phyloP scores from a whole-genome alignment of 2,329 filamentous ascomycete genomes.

The Arthrobotrys iridis region DNA sequence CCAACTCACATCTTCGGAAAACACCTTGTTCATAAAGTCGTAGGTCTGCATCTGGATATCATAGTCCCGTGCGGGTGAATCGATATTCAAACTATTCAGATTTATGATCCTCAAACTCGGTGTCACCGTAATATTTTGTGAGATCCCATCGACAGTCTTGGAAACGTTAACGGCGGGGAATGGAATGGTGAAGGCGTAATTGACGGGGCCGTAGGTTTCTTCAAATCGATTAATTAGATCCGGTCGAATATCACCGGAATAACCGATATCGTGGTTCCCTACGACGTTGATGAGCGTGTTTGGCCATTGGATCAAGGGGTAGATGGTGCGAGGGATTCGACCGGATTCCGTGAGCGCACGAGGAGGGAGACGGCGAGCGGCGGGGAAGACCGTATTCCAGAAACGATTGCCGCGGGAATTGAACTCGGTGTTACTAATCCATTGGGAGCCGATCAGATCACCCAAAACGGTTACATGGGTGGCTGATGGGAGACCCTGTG shows the following conservation, averaged over 20 bases:
- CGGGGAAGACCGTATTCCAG: constrained; percentile 82
- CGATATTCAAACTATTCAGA: constrained; percentile 92
- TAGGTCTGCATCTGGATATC: constrained; percentile 81
- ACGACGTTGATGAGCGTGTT: constrained; percentile 84
- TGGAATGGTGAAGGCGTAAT: constrained; percentile 87
- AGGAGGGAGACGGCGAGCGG: constrained; percentile 72
- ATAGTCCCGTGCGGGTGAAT: constrained; percentile 76
- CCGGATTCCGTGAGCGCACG: constrained; percentile 56
- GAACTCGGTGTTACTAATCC: constrained; percentile 90
- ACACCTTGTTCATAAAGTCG: constrained; percentile 72
- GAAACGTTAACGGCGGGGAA: constrained; percentile 65
- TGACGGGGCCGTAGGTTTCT: constrained; percentile 81
- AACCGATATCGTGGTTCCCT: constrained; percentile 96
- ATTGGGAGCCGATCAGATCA: constrained; percentile 92
- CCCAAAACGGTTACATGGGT: constrained; percentile 90
- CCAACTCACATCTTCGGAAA: constrained; percentile 55
- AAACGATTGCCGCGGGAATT: constrained; percentile 75
- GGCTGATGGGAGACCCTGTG: constrained; percentile 81
- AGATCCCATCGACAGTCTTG: constrained; percentile 7
- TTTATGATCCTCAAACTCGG: constrained; percentile 81
- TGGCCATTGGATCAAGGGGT: constrained; percentile 71
- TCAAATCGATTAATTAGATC: constrained; percentile 83
- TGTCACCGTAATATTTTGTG: constrained; percentile 62
- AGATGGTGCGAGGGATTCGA: constrained; percentile 53
- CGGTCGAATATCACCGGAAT: constrained; percentile 87